Base-by-base conservation (phyloP, 345 rosid genomes). In the Arabis hirsuta region DNA sequence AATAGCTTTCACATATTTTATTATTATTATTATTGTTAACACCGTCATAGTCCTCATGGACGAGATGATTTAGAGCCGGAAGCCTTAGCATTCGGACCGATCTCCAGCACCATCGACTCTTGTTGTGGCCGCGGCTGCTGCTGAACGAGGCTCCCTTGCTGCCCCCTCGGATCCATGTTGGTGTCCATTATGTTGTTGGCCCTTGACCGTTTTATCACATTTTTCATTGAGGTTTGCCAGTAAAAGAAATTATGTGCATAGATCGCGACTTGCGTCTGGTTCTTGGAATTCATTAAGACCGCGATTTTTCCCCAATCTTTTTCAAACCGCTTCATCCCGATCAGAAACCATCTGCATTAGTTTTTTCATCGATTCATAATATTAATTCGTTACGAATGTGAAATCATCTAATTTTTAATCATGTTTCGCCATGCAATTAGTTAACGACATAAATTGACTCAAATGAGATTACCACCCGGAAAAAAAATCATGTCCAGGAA, bases 261-360 rank as follows among this genome's bases (percentile, higher is more conserved):
- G 19, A 63, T 10, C 34, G 7, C 26, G 3, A 52, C 61, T 52
- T 61, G 22, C 38, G 9, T 10, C 44, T 7, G 44, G 53, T 44
- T 53, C 13, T 62, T 62, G 22, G 62, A 41, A 4, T 12, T 7
- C 48, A 71, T 5, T 16, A 71, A 61, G 5, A 3, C 53, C 52
- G 75, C 61, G 19, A 53, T 62, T 61, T 62, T 52, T 4, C 22
- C 5, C 51, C 22, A 71, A 11, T 61, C 32, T 13, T 1, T 32
- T 34, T 26, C 24, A 61, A 41, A 71, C 43, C 68, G 60, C 14
- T 54, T 10, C 53, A 71, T 52, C 26, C 75, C 75, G 16, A 71
- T 60, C 61, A 61, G 22, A 44, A 71, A 61, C 75, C 75, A 71
- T 61, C 75, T 71, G 67, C 65, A 58, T 65, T 39, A 26, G 29